Base-by-base conservation (phyloP, 139 green algal species). In the Choricystis sp. region DNA sequence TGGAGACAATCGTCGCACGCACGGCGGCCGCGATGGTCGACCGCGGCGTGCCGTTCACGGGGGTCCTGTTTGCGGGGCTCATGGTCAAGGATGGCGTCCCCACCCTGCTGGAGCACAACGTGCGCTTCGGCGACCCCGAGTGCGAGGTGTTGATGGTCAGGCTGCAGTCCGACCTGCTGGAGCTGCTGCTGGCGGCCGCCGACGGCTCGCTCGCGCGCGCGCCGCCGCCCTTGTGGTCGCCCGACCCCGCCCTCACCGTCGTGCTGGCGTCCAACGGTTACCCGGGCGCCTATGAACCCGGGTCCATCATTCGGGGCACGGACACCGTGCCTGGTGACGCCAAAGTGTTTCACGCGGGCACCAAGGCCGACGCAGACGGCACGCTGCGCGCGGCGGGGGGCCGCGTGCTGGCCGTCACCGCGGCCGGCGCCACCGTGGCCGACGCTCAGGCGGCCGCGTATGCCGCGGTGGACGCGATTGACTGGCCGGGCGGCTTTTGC, bases 21-120 rank as follows among this genome's bases (percentile, higher is more conserved):
- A 97, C 89, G 0, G 90, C 92, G 2, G 49, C 66, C 4, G 91
- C 74, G 29, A 96, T 98, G 91, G 79, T 75, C 29, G 74, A 73
- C 0, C 82, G 93, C 73, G 89, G 92, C 4, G 67, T 31, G 5
- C 89, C 87, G 3, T 98, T 94, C 74, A 62, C 70, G 2, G 93
- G 93, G 26, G 86, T 96, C 23, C 72, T 99, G 23, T 99, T 96
- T 79, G 92, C 91, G 1, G 93, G 93, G 9, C 80, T 99, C 14
- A 99, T 99, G 93, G 91, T 99, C 73, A 81, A 94, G 49, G 74
- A 88, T 29, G 78, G 75, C 3, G n/a, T 25, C 78, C 79, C 79
- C 26, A 94, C 93, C 77, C 75, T 98, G 61, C 72, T 99, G 62
- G 92, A 99, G 82, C 87, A 95, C 83, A 99, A 99, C 72, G 88